phyloP scores from a whole-genome alignment of 768 basidiomycete species.

The Lentinula detonsa region DNA sequence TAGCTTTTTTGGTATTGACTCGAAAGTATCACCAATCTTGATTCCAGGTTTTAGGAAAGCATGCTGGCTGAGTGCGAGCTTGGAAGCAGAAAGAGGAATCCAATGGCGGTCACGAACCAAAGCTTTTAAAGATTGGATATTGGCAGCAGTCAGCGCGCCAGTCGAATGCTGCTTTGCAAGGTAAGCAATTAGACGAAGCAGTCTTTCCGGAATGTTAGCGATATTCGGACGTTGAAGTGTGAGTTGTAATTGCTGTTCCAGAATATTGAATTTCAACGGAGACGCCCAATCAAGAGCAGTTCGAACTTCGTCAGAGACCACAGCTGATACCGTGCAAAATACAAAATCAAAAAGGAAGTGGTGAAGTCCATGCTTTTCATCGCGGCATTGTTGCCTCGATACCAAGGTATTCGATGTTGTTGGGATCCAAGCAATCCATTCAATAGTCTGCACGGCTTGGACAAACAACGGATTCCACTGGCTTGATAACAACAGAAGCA shows the following conservation, averaged over 20 bases:
- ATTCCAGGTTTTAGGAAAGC: background rate
- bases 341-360: constrained; percentile 33
- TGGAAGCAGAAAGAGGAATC: constrained; percentile 24
- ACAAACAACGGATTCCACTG: constrained; percentile 11
- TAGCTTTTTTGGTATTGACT: background rate
- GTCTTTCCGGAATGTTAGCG: background rate
- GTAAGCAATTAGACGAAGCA: background rate
- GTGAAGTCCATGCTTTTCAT: constrained; percentile 23
- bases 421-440: constrained; percentile 28
- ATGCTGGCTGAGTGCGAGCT: background rate
- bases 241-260: constrained; percentile 26
- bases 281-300: constrained; percentile 33
- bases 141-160: background rate
- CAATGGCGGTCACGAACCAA: constrained; percentile 18
- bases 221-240: background rate
- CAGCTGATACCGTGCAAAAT: constrained; percentile 23
- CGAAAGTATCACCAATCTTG: background rate
- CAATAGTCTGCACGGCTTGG: constrained; percentile 10
- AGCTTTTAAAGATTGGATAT: constrained; percentile 13
- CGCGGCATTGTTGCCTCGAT: constrained; percentile 17
- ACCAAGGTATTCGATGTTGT: constrained; percentile 20
- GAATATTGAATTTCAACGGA: constrained; percentile 20
- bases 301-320: constrained; percentile 19
- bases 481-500: constrained; percentile 17
- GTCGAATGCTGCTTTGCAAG: background rate